These are phyloP conservation scores for Pueraria montana DNA, from an alignment of 306 rosid genomes.

Conservation along the genomic window DNA sequence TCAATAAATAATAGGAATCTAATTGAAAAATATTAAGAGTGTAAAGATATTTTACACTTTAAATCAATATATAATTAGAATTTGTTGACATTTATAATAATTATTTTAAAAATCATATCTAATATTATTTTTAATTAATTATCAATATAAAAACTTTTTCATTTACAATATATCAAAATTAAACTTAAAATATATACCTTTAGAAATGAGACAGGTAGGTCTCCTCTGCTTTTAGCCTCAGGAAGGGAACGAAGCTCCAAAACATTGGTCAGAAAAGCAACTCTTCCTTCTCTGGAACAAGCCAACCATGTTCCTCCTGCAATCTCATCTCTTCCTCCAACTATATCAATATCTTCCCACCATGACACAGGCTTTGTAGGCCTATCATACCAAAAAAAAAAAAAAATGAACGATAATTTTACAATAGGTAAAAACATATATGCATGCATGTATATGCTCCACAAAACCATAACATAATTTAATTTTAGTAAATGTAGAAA, in stretches of 20 bases:
- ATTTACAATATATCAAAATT: too few species aligned
- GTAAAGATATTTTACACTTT: too few species aligned
- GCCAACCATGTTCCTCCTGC: conserved; percentile 80
- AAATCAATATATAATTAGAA: too few species aligned
- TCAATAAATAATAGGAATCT: too few species aligned
- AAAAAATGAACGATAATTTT: neutral
- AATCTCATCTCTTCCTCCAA: conserved; percentile 77
- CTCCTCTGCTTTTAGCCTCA: conserved; percentile 68
- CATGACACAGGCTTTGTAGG: conserved; percentile 59
- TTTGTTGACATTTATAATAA: too few species aligned
- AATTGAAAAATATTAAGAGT: too few species aligned
- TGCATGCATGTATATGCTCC: neutral
- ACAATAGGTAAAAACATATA: neutral
- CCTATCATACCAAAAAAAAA: conserved; percentile 42
- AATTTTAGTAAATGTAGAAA: conserved; percentile 3
- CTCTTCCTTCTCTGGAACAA: conserved; percentile 64
- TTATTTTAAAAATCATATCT: too few species aligned
- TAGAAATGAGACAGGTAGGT: conserved; percentile 65
- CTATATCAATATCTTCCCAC: conserved; percentile 76
- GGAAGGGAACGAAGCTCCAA: conserved; percentile 62
- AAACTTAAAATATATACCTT: conserved; percentile 64
- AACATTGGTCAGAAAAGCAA: conserved; percentile 74
- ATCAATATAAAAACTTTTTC: too few species aligned
- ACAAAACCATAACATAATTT: too few species aligned
- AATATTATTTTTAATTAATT: too few species aligned